These are phyloP conservation scores for Penicillium sp. DNA, from an alignment of 2,329 filamentous ascomycete genomes.

Conservation along the genomic window DNA sequence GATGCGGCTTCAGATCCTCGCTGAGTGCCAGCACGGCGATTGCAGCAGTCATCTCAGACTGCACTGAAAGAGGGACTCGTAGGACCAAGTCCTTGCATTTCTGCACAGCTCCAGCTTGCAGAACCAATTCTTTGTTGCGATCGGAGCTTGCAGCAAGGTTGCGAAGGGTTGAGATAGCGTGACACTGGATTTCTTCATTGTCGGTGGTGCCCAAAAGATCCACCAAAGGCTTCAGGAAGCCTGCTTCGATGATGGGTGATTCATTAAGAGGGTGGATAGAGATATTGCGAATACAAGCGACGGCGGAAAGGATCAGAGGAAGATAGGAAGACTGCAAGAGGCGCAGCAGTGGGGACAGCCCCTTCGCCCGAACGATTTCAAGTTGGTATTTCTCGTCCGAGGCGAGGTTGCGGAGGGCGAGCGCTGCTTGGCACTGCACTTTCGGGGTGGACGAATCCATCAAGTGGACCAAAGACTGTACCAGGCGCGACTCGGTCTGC, in stretches of 20 bases:
- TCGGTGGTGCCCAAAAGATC: slow-evolving; percentile 93
- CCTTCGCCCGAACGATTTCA: slow-evolving; percentile 89
- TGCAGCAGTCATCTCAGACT: slow-evolving; percentile 99
- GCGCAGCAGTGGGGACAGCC: slow-evolving; percentile 80
- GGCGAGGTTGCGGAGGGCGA: slow-evolving; percentile 90
- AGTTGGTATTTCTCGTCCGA: slow-evolving; percentile 99
- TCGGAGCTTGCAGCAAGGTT: slow-evolving; percentile 97
- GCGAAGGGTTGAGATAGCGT: slow-evolving; percentile 93
- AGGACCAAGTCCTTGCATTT: slow-evolving; percentile 98
- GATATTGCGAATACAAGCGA: slow-evolving; percentile 98
- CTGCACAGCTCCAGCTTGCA: slow-evolving; percentile 94
- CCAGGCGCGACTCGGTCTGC: slow-evolving; percentile 84
- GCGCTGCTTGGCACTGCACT: slow-evolving; percentile 94
- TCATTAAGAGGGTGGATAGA: slow-evolving; percentile 98
- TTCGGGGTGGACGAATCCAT: slow-evolving; percentile 98
- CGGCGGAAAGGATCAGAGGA: slow-evolving; percentile 91
- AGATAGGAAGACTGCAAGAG: slow-evolving; percentile 94
- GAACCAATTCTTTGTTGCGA: slow-evolving; percentile 94
- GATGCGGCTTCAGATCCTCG: slow-evolving; percentile 89
- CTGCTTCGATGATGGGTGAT: slow-evolving; percentile 96
- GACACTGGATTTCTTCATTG: slow-evolving; percentile 98
- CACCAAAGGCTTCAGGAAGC: slow-evolving; percentile 90
- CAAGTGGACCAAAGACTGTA: slow-evolving; percentile 89
- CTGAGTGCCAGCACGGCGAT: slow-evolving; percentile 95
- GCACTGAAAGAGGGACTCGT: slow-evolving; percentile 88